Evolutionary conservation across 1,139 yeast species (phyloP).

Genomic region (Kodamaea plutei): DNA sequence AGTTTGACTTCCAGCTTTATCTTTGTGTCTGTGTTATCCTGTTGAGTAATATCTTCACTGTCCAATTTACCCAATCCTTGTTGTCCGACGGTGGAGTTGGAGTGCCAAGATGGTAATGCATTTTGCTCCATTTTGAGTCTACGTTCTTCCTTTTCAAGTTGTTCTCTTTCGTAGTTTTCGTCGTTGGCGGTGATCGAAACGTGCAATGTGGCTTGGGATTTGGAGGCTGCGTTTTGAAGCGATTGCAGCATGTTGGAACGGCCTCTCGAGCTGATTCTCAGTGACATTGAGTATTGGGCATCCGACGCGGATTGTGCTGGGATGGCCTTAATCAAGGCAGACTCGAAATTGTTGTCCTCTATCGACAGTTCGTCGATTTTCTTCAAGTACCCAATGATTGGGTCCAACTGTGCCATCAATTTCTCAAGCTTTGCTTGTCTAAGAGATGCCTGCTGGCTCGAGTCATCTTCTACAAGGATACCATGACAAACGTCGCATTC

Average conservation of each 20-base stretch:
- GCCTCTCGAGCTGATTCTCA: constrained; percentile 23
- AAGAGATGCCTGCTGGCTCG: constrained; percentile 74
- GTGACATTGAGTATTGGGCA: constrained; percentile 55
- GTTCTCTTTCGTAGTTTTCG: constrained; percentile 67
- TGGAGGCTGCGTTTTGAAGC: constrained; percentile 35
- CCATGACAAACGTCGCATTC: constrained; percentile 82
- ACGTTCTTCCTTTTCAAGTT: constrained; percentile 64
- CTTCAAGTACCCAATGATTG: constrained; percentile 77
- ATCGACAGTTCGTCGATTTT: constrained; percentile 81
- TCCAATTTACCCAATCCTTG: constrained; percentile 48
- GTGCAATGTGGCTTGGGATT: constrained; percentile 71
- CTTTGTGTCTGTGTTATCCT: constrained; percentile 7
- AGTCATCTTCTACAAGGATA: constrained; percentile 79
- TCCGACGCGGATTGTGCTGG: constrained; percentile 76
- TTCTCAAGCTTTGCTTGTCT: constrained; percentile 80
- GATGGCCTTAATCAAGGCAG: constrained; percentile 69
- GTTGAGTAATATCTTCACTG: constrained; percentile 33
- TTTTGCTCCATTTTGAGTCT: constrained; percentile 79
- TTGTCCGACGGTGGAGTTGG: constrained; percentile 79
- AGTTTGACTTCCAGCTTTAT: constrained; percentile 11
- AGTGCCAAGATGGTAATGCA: constrained; percentile 96
- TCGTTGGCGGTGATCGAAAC: constrained; percentile 91
- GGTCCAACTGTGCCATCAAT: constrained; percentile 86
- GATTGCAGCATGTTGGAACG: constrained; percentile 30
- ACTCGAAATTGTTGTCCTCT: constrained; percentile 85